A percentile compares a stretch with the other conserved stretches of the same genome.
Conservation (phyloP, 2,329 filamentous ascomycete genomes). For the Diplodia scrobiculata region DNA sequence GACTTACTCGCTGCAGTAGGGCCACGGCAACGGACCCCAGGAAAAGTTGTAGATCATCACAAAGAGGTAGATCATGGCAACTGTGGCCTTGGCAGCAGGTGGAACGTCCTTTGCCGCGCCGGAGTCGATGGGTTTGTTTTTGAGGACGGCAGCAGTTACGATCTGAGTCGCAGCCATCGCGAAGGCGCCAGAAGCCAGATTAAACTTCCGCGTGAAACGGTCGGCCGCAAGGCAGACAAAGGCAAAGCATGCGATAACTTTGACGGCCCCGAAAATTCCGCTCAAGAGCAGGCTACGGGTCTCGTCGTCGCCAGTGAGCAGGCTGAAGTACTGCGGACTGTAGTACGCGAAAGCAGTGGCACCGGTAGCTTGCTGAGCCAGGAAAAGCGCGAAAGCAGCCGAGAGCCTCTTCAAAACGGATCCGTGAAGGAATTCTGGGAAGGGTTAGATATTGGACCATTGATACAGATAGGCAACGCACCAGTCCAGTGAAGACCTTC, state of each 20-base stretch:
- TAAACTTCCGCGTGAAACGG: constrained; percentile 49
- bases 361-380: constrained; percentile 57
- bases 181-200: constrained; percentile 38
- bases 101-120: constrained; percentile 36
- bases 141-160: constrained; percentile 38
- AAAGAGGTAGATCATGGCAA: constrained; percentile 59
- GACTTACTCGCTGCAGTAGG: constrained; percentile 53
- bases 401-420: constrained; percentile 51
- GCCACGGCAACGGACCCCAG: constrained; percentile 58
- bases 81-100: constrained; percentile 52
- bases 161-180: constrained; percentile 45
- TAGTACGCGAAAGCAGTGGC: constrained; percentile 60
- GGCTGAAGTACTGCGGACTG: constrained; percentile 58
- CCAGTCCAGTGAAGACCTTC: constrained; percentile 47
- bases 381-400: constrained; percentile 53
- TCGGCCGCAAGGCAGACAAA: constrained; percentile 60
- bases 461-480: constrained; percentile 12
- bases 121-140: constrained; percentile 34
- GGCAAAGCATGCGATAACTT: constrained; percentile 56
- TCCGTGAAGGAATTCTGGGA: constrained; percentile 49
- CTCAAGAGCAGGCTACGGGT: constrained; percentile 54
- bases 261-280: constrained; percentile 58
- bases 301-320: constrained; percentile 52
- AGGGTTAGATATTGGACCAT: not conserved
- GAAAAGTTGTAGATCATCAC: constrained; percentile 58